phyloP scores from a whole-genome alignment of 352 stramenopile species.

The Phytophthora melonis region DNA sequence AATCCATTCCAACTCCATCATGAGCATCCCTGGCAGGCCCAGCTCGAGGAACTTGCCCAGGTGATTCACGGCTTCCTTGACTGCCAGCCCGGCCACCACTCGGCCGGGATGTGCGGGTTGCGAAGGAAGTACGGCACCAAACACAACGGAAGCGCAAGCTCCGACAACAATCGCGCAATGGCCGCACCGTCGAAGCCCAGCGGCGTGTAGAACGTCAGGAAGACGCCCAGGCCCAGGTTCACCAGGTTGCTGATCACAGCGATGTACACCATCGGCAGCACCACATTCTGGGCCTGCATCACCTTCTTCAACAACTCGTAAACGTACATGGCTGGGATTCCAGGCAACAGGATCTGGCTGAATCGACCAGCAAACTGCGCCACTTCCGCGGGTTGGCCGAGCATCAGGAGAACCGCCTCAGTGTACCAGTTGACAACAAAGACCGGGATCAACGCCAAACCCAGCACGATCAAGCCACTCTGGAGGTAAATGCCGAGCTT shows the following conservation, averaged over 20 bases:
- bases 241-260: conserved; percentile 79
- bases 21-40: conserved; percentile 75
- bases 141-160: conserved; percentile 60
- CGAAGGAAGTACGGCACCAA: conserved; percentile 78
- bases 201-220: conserved; percentile 83
- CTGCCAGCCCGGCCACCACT: conserved; percentile 82
- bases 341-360: conserved; percentile 64
- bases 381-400: conserved; percentile 75
- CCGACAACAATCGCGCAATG: conserved; percentile 72
- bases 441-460: conserved; percentile 61
- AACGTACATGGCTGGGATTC: conserved; percentile 83
- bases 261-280: conserved; percentile 87
- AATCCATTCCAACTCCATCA: conserved; percentile 84
- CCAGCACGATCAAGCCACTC: conserved; percentile 77
- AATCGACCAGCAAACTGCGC: conserved; percentile 77
- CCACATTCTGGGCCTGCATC: conserved; percentile 87
- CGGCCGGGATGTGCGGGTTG: conserved; percentile 47
- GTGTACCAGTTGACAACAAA: conserved; percentile 85
- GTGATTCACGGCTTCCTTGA: conserved; percentile 53
- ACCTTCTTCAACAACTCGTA: conserved; percentile 91
- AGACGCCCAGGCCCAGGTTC: conserved; percentile 77
- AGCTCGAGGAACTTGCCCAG: conserved; percentile 74
- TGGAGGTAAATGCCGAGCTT: conserved; percentile 91
- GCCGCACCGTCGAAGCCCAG: conserved; percentile 83
- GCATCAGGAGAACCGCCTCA: conserved; percentile 58